Percentiles rank a stretch among this genome's conserved stretches.
phyloP scores from a whole-genome alignment of 2,329 filamentous ascomycete genomes.

The Aspergillus uvarum region DNA sequence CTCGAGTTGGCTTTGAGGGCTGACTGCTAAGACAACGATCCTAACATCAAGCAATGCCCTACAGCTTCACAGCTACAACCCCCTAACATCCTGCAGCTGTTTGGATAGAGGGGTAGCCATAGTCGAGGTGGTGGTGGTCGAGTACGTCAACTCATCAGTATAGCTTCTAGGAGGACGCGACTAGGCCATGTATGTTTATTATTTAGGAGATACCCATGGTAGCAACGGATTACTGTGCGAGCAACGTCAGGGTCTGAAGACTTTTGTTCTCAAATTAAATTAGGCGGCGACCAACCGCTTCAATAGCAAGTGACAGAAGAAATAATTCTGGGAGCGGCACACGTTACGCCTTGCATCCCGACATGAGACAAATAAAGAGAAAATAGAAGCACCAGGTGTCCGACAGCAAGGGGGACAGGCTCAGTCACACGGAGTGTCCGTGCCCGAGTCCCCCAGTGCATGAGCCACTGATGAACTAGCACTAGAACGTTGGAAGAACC shows the following conservation, averaged over 20 bases:
- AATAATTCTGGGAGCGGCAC: conserved; percentile 8
- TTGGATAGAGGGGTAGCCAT: neutral
- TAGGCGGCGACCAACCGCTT: conserved; percentile 6
- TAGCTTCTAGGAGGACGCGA: neutral
- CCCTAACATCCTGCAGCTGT: neutral
- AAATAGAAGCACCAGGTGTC: conserved; percentile 6
- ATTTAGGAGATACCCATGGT: conserved; percentile 29
- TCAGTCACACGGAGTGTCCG: conserved; percentile 8
- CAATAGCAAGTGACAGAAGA: conserved; percentile 5
- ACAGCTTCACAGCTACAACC: neutral
- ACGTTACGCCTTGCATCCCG: conserved; percentile 1
- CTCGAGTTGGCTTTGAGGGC: neutral
- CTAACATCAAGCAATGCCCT: neutral
- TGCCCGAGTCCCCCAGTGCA: neutral
- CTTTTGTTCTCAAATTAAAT: conserved; percentile 11
- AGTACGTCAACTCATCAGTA: neutral
- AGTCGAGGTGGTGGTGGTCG: neutral
- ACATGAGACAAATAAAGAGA: neutral
- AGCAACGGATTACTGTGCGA: conserved; percentile 16
- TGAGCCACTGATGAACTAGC: neutral
- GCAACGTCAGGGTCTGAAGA: conserved; percentile 3
- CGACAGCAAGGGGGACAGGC: conserved; percentile 3
- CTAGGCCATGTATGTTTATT: conserved; percentile 19
- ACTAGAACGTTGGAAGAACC: neutral
- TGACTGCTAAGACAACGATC: neutral